Evolutionary conservation across 129 eudicot species (phyloP), one percentile per base, ranked within the genome.

Genomic region (Escallonia rubra): DNA sequence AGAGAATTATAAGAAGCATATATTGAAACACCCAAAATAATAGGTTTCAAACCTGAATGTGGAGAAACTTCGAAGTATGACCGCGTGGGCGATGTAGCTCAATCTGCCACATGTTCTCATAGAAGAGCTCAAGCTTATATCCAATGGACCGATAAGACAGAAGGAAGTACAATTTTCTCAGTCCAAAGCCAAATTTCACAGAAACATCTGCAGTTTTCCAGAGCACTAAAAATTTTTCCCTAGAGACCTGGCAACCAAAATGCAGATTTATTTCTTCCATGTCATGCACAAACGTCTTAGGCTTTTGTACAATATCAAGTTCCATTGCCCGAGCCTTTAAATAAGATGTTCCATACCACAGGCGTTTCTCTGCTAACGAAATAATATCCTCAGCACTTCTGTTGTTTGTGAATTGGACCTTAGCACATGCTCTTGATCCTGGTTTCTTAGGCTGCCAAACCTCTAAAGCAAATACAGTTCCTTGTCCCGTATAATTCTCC

Each of bases 101-200:
- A 63, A 87, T 69, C 78, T 90, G 90, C 97, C 92, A 90, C 2
- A 90, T 85, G 61, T 79, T 87, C 43, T 87, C 89, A 70, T 85
- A 87, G 3, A 79, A 69, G 57, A 90, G 95, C 76, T 90, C 87
- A 72, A 90, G 78, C 80, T 81, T 87, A 65, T 90, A 84, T 8
- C 79, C 71, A 40, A n/a, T 65, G 10, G 10, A 10, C 3, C 7
- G 38, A 66, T 44, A 11, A 4, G 65, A 34, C 41, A 90, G 66
- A 9, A 49, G 44, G 68, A 90, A 87, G 79, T 77, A 76, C 51
- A 90, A 23, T 38, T 72, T 82, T 72, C 87, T 87, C 73, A 75
- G 14, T 38, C 87, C 85, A 65, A 60, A 75, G 4, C 87, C 89
- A 64, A 86, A 84, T 64, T 74, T 77, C 59, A 90, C 78, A n/a